phyloP scores from a whole-genome alignment of 371 early-diverging fungal genomes.

The Mortierella sp. region DNA sequence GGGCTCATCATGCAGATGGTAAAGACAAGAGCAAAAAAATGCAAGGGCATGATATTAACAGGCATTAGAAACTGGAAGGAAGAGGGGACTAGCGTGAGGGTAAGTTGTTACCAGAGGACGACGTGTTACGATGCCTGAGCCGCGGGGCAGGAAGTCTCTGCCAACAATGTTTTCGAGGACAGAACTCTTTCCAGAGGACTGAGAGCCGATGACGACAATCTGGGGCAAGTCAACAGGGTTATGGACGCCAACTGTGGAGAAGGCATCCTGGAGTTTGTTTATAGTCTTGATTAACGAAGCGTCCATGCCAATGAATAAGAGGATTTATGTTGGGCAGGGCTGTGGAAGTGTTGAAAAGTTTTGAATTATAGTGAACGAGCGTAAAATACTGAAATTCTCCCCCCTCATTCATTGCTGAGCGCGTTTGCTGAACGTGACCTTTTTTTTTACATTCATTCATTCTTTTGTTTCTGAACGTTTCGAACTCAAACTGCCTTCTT shows the following conservation, averaged over 20 bases:
- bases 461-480: no score
- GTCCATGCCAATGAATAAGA: constrained; percentile 59
- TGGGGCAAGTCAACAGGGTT: constrained; percentile 99
- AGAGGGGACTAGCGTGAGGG: background rate
- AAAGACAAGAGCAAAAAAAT: background rate
- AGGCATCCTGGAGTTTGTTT: constrained; percentile 97
- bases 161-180: constrained; percentile 99
- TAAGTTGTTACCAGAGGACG: constrained; percentile 82
- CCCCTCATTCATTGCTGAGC: no score
- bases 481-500: no score
- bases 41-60: background rate
- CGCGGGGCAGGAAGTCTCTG: constrained; percentile 98
- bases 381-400: no score
- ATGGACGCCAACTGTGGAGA: constrained; percentile 95
- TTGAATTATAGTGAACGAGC: background rate
- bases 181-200: constrained; percentile 98
- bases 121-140: constrained; percentile 96
- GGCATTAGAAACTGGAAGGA: background rate
- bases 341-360: background rate
- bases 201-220: constrained; percentile 98
- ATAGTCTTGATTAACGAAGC: constrained; percentile 72
- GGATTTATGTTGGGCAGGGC: background rate
- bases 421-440: background rate
- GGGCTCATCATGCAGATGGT: constrained; percentile 9
- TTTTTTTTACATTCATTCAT: background rate